Percentiles rank a stretch among this genome's conserved stretches.
phyloP scores from a whole-genome alignment of 1,284 basidiomycete species.

The Ceraceosorus bombacis region DNA sequence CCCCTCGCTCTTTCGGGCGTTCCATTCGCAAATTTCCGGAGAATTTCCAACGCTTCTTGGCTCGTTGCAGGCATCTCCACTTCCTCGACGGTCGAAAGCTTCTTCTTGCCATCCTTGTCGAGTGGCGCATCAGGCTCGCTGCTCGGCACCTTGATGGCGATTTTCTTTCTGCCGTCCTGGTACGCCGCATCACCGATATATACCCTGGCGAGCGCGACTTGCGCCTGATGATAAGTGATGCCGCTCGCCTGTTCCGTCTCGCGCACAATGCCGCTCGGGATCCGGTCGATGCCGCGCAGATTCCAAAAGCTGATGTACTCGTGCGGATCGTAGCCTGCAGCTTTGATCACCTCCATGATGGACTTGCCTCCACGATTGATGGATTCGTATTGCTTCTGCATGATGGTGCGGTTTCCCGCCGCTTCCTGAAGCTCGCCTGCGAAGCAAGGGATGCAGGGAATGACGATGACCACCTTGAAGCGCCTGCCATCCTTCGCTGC shows the following conservation, averaged over 20 bases:
- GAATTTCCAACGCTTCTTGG: constrained; percentile 34
- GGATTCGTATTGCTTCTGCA: constrained; percentile 60
- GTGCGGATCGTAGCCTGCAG: constrained; percentile 68
- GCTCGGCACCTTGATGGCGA: constrained; percentile 20
- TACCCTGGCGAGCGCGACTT: constrained; percentile 74
- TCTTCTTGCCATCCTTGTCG: constrained; percentile 15
- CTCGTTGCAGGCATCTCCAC: constrained; percentile 29
- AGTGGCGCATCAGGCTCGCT: constrained; percentile 4
- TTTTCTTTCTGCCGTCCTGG: constrained; percentile 12
- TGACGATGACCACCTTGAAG: constrained; percentile 60
- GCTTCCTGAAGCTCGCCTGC: constrained; percentile 19
- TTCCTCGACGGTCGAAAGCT: constrained; percentile 14
- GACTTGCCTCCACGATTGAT: constrained; percentile 79
- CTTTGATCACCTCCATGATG: constrained; percentile 60
- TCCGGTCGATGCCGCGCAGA: constrained; percentile 72
- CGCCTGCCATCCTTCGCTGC: constrained; percentile 64
- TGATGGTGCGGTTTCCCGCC: constrained; percentile 61
- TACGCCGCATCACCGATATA: constrained; percentile 58
- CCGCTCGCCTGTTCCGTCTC: constrained; percentile 60
- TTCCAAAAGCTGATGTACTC: constrained; percentile 78
- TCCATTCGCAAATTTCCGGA: constrained; percentile 11
- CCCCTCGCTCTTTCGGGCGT: constrained; percentile 16
- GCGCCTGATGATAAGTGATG: constrained; percentile 72
- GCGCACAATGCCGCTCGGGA: constrained; percentile 61
- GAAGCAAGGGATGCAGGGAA: constrained; percentile 57